These are phyloP conservation scores for Graphilbum sp. DNA, from an alignment of 2,329 filamentous ascomycete genomes.

Conservation along the genomic window DNA sequence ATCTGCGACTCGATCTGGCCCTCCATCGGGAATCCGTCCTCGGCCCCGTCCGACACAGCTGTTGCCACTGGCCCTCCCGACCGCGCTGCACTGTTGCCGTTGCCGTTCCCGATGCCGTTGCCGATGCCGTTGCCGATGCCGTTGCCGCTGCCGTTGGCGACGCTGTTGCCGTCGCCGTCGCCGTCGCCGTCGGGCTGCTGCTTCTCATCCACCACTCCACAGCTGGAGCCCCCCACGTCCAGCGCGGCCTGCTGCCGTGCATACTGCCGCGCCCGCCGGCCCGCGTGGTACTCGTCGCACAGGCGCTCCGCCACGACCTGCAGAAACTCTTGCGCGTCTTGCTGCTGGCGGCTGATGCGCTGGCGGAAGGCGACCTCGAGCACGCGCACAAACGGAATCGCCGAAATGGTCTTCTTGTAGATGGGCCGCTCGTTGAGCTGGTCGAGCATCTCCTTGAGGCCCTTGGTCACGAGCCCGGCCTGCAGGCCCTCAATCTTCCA, in stretches of 20 bases:
- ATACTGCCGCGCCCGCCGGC: conserved; percentile 51
- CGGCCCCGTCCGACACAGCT: conserved; percentile 13
- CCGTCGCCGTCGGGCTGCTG: too few species aligned
- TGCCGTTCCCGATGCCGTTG: too few species aligned
- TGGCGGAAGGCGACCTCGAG: conserved; percentile 79
- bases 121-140: background rate
- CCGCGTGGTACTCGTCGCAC: conserved; percentile 87
- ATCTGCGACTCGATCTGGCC: conserved; percentile 89
- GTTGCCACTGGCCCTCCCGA: background rate
- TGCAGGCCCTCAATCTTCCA: conserved; percentile 57
- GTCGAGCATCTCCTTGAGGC: conserved; percentile 85
- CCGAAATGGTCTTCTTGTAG: conserved; percentile 84
- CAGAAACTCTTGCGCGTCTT: conserved; percentile 94
- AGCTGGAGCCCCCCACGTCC: background rate
- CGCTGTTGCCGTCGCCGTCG: background rate
- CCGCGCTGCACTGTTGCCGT: background rate
- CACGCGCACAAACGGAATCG: conserved; percentile 65
- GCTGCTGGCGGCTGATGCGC: conserved; percentile 83
- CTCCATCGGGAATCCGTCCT: conserved; percentile 71
- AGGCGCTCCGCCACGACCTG: conserved; percentile 86
- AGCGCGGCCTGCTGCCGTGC: conserved; percentile 21
- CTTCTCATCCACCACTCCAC: conserved; percentile 6
- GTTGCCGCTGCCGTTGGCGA: background rate
- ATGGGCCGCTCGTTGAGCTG: conserved; percentile 85
- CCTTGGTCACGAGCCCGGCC: conserved; percentile 66